Percentiles rank a stretch among this genome's conserved stretches.
phyloP scores from a whole-genome alignment of 2,329 filamentous ascomycete species.

The Fusarium sp. region DNA sequence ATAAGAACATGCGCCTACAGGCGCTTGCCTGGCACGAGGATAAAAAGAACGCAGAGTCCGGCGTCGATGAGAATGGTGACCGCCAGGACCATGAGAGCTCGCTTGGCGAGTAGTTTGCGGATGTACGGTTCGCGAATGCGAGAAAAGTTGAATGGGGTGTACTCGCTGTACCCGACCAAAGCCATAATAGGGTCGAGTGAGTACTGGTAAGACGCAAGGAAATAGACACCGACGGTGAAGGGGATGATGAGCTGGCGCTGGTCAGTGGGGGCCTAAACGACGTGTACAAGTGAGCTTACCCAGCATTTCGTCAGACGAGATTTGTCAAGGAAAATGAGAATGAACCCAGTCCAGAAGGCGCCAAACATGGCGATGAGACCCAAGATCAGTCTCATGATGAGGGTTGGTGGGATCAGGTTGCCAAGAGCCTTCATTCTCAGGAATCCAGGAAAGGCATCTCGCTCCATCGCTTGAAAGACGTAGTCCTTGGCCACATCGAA shows the following conservation, averaged over 20 bases:
- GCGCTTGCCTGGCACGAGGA: constrained; percentile 91
- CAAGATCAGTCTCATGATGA: constrained; percentile 86
- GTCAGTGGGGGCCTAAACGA: constrained; percentile 18
- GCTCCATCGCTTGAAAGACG: constrained; percentile 99
- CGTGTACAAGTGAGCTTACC: constrained; percentile 68
- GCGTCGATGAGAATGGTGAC: constrained; percentile 82
- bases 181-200: constrained; percentile 93
- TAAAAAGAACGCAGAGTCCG: constrained; percentile 89
- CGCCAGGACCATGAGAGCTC: constrained; percentile 82
- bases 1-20: constrained; percentile 61
- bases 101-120: constrained; percentile 84
- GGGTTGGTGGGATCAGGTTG: constrained; percentile 91
- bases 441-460: constrained; percentile 98
- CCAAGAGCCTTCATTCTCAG: constrained; percentile 94
- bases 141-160: constrained; percentile 93
- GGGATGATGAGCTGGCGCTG: constrained; percentile 76
- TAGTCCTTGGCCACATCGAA: constrained; percentile 99
- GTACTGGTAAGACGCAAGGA: constrained; percentile 92
- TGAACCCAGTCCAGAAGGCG: constrained; percentile 93
- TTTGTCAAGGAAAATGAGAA: constrained; percentile 90
- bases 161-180: constrained; percentile 91
- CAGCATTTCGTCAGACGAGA: constrained; percentile 81
- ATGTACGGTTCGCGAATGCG: constrained; percentile 92
- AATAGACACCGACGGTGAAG: constrained; percentile 91
- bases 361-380: constrained; percentile 87